phyloP scores from a whole-genome alignment of 306 rosid genomes.

The Glycine soja region DNA sequence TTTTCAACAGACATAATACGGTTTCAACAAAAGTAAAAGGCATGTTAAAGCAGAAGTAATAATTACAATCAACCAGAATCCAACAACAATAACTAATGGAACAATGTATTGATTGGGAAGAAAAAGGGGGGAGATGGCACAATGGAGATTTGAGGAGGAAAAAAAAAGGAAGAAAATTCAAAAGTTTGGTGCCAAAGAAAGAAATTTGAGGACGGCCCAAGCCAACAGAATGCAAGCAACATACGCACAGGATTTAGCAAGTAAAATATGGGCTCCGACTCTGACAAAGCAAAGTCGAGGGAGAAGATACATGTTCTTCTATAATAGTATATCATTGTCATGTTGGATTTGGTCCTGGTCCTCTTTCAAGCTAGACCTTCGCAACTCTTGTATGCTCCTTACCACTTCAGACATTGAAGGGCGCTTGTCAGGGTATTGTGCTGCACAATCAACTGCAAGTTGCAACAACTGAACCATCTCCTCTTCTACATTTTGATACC shows the following conservation, averaged over 20 bases:
- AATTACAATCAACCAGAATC: constrained; percentile 62
- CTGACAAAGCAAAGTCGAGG: too few species aligned
- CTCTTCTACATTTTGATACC: constrained; percentile 72
- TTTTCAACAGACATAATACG: background rate
- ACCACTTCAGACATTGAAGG: constrained; percentile 68
- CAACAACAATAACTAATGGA: constrained; percentile 56
- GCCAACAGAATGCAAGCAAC: constrained; percentile 43
- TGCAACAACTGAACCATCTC: constrained; percentile 76
- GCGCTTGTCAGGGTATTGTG: constrained; percentile 68
- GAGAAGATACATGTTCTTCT: constrained; percentile 38
- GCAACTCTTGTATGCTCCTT: constrained; percentile 60
- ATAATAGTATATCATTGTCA: constrained; percentile 27
- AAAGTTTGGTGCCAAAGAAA: background rate
- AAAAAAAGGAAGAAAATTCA: constrained; percentile 32
- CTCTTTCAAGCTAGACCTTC: constrained; percentile 52
- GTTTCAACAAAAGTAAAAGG: constrained; percentile 49
- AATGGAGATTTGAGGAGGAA: background rate
- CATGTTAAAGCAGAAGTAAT: constrained; percentile 54
- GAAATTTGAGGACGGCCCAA: constrained; percentile 54
- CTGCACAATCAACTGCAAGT: constrained; percentile 77
- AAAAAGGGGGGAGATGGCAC: constrained; percentile 13
- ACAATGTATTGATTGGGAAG: background rate
- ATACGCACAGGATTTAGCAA: constrained; percentile 38
- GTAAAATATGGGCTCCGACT: constrained; percentile 3
- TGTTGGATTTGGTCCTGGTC: constrained; percentile 52